Evolutionary conservation across 768 basidiomycete species (phyloP).

Genomic region (Tricholoma terreum): DNA sequence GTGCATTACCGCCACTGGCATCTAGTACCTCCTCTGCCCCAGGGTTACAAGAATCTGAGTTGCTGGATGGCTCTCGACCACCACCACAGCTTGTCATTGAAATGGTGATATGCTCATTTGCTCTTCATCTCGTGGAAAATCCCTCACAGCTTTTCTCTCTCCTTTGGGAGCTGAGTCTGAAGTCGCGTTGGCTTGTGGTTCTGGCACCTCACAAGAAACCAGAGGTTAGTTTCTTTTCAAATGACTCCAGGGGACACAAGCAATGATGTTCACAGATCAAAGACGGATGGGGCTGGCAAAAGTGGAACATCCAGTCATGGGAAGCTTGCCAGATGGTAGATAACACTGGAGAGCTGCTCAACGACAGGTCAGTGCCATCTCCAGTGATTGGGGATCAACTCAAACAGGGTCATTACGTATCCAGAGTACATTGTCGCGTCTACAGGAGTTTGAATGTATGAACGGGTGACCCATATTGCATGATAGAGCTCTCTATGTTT

Average conservation of each 20-base stretch:
- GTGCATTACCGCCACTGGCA: conserved; percentile 39
- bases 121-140: conserved; percentile 63
- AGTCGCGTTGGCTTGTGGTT: conserved; percentile 62
- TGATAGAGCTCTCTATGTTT: neutral
- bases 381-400: neutral
- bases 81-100: conserved; percentile 35
- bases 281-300: conserved; percentile 63
- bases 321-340: conserved; percentile 36
- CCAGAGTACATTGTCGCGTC: conserved; percentile 53
- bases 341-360: conserved; percentile 41
- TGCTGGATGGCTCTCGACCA: neutral
- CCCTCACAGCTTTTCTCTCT: conserved; percentile 62
- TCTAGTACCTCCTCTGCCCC: conserved; percentile 12
- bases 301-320: conserved; percentile 58
- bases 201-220: conserved; percentile 77
- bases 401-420: neutral
- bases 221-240: conserved; percentile 42
- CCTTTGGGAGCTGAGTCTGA: conserved; percentile 60
- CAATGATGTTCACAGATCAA: conserved; percentile 44
- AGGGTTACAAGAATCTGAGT: neutral
- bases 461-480: neutral
- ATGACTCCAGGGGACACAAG: neutral
- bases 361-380: conserved; percentile 39
- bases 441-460: conserved; percentile 41
- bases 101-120: conserved; percentile 72